Percentiles rank a stretch among this genome's conserved stretches.
phyloP scores from a whole-genome alignment of 306 rosid species.

The Rubus parviflorus region DNA sequence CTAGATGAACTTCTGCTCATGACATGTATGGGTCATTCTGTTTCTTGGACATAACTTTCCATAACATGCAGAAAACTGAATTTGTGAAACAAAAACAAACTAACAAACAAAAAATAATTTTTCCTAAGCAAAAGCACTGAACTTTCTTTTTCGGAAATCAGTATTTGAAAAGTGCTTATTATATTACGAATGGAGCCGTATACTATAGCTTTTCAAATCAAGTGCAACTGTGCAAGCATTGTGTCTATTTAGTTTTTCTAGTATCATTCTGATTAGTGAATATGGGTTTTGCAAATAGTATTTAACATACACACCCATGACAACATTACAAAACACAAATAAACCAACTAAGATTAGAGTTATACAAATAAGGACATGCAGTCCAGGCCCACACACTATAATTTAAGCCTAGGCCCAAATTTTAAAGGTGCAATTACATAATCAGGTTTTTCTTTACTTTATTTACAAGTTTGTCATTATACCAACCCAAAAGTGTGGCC shows the following conservation, averaged over 20 bases:
- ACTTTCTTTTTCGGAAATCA: neutral
- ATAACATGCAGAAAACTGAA: neutral
- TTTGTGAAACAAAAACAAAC: neutral
- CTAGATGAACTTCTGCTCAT: slow-evolving; percentile 25
- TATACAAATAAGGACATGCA: no score
- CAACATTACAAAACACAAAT: no score
- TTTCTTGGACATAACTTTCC: no score
- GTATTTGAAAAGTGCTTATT: neutral
- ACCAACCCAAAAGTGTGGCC: no score
- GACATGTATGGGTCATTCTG: neutral
- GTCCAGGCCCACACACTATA: no score
- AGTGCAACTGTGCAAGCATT: neutral
- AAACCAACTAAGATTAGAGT: no score
- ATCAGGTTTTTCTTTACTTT: no score
- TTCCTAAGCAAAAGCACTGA: neutral
- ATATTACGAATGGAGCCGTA: neutral
- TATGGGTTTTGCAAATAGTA: no score
- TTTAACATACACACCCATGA: no score
- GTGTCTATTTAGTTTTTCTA: neutral
- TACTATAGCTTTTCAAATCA: neutral
- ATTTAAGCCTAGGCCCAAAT: no score
- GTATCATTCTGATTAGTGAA: neutral
- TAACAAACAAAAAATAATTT: neutral
- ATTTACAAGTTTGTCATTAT: no score
- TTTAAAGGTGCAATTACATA: no score